phyloP scores from a whole-genome alignment of 306 rosid genomes.

The Trifolium dubium region DNA sequence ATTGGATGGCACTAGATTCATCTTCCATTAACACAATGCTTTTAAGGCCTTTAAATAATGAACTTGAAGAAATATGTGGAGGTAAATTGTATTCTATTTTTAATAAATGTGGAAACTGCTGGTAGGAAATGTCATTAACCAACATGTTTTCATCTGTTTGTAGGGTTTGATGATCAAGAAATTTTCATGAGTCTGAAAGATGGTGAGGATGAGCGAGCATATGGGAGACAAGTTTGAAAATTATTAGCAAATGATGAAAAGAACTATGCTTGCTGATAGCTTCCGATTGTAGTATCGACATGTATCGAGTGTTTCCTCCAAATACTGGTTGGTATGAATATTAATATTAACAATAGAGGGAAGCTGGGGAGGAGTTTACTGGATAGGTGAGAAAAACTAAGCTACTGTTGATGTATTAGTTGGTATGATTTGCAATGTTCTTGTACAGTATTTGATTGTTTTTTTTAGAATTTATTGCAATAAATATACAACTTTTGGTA shows the following conservation, averaged over 20 bases:
- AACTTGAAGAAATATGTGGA: constrained; percentile 65
- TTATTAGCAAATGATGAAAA: constrained; percentile 44
- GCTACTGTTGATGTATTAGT: constrained; percentile 9
- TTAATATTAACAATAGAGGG: constrained; percentile 33
- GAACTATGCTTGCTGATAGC: constrained; percentile 26
- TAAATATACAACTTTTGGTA: constrained; percentile 40
- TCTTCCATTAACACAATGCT: constrained; percentile 56
- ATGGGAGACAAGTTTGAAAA: constrained; percentile 49
- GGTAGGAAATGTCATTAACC: constrained; percentile 9
- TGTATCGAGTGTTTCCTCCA: constrained; percentile 31
- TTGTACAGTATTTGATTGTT: constrained; percentile 39
- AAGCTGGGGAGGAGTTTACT: constrained; percentile 20
- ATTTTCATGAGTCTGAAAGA: constrained; percentile 59
- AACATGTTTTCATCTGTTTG: constrained; percentile 42
- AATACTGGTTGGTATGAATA: not conserved
- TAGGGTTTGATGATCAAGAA: constrained; percentile 84
- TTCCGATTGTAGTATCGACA: constrained; percentile 15
- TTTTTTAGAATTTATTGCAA: constrained; percentile 31
- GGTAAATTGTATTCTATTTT: constrained; percentile 49
- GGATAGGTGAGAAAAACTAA: constrained; percentile 26
- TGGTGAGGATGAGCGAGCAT: constrained; percentile 60
- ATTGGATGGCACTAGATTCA: constrained; percentile 72
- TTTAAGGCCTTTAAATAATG: constrained; percentile 62
- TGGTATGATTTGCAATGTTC: constrained; percentile 34
- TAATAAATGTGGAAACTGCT: constrained; percentile 30